Evolutionary conservation across 2,329 filamentous ascomycete species (phyloP).

Genomic region (Xylariaceae sp.): DNA sequence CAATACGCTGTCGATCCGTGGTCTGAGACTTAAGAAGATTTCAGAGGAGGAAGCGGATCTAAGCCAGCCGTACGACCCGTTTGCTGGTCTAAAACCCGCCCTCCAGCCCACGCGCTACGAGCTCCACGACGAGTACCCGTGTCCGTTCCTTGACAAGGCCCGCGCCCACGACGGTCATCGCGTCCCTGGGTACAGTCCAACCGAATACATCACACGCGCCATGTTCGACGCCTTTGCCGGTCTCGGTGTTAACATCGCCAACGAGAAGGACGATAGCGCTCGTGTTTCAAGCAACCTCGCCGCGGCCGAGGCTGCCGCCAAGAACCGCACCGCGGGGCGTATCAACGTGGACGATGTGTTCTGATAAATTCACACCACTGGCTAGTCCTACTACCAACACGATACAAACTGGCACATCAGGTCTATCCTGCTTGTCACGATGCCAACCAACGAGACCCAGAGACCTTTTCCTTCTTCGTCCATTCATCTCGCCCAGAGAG

Average conservation of each 20-base stretch:
- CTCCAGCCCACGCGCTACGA: slow-evolving; percentile 62
- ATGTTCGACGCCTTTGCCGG: slow-evolving; percentile 88
- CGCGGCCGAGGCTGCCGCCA: slow-evolving; percentile 34
- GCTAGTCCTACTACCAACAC: background rate
- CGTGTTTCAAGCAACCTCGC: slow-evolving; percentile 31
- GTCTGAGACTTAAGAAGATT: slow-evolving; percentile 61
- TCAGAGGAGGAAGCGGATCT: slow-evolving; percentile 51
- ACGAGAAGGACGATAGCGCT: slow-evolving; percentile 54
- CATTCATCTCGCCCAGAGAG: too few species aligned
- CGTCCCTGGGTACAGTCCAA: slow-evolving; percentile 77
- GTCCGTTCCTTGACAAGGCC: slow-evolving; percentile 64
- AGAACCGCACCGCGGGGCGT: slow-evolving; percentile 28
- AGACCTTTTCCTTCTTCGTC: too few species aligned
- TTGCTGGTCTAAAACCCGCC: slow-evolving; percentile 58
- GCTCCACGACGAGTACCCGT: slow-evolving; percentile 62
- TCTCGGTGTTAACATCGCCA: slow-evolving; percentile 77
- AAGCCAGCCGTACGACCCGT: slow-evolving; percentile 81
- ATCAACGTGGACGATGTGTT: slow-evolving; percentile 49
- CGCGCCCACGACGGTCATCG: slow-evolving; percentile 60
- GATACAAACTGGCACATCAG: background rate
- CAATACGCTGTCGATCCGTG: slow-evolving; percentile 62
- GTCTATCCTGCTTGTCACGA: background rate
- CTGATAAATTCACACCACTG: background rate
- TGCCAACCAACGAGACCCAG: background rate
- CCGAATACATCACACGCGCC: slow-evolving; percentile 74